phyloP scores from a whole-genome alignment of 2,329 filamentous ascomycete genomes.

The Pyricularia pennisetigena region DNA sequence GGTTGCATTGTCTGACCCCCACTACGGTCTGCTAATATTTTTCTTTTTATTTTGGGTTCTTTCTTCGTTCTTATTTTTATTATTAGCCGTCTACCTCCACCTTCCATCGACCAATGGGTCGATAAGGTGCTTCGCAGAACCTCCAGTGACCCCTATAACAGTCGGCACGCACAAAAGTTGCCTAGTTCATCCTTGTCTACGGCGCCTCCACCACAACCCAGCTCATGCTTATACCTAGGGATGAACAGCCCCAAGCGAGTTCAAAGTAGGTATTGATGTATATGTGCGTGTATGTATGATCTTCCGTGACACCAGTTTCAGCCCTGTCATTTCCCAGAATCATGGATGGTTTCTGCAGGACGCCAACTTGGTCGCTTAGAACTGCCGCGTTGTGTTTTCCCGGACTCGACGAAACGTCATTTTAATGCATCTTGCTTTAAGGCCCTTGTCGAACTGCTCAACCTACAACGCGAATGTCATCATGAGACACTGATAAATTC shows the following conservation, averaged over 20 bases:
- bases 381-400: neutral
- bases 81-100: neutral
- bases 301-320: neutral
- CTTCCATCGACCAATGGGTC: neutral
- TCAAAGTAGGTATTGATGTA: neutral
- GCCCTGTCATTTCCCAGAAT: neutral
- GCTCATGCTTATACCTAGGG: neutral
- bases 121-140: neutral
- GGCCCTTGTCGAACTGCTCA: too few species aligned
- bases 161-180: neutral
- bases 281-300: neutral
- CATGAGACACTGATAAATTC: too few species aligned
- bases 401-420: neutral
- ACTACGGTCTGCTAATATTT: neutral
- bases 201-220: neutral
- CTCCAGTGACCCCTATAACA: neutral
- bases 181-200: neutral
- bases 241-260: neutral
- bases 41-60: neutral
- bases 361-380: neutral
- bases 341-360: neutral
- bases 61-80: neutral
- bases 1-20: neutral
- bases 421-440: too few species aligned
- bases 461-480: too few species aligned